Conservation (phyloP, 208 protist genomes). For the Acanthamoeba castellanii region DNA sequence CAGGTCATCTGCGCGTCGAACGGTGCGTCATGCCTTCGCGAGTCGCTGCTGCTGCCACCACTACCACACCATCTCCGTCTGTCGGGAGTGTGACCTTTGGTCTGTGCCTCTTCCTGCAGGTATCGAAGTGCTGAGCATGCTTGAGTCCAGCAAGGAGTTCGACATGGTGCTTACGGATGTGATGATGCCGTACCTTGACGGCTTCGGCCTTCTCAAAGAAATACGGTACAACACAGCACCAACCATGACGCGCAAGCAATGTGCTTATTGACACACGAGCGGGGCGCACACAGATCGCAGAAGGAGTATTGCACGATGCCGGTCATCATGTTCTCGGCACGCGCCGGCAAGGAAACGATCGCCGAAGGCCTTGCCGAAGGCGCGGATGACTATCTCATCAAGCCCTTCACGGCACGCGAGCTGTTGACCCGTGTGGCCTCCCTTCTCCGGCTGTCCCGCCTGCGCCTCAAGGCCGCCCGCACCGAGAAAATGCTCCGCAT, state of each 20-base stretch:
- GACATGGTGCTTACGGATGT: slow-evolving; percentile 77
- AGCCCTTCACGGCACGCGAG: slow-evolving; percentile 75
- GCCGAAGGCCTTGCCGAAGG: slow-evolving; percentile 65
- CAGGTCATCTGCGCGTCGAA: slow-evolving; percentile 31
- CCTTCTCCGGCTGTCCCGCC: background rate
- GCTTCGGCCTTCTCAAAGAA: slow-evolving; percentile 61
- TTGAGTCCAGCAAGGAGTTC: background rate
- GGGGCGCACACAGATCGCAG: background rate
- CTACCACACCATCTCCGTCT: background rate
- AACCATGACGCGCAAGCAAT: background rate
- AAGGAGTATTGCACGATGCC: slow-evolving; percentile 43
- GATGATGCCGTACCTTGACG: slow-evolving; percentile 78
- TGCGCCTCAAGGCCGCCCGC: background rate
- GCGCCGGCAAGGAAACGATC: slow-evolving; percentile 73
- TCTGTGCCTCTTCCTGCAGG: background rate
- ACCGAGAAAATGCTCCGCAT: background rate
- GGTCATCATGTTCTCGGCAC: slow-evolving; percentile 78
- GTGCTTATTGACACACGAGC: background rate
- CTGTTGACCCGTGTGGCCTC: slow-evolving; percentile 67
- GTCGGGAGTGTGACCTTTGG: background rate
- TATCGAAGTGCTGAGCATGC: slow-evolving; percentile 21
- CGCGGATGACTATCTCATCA: slow-evolving; percentile 80
- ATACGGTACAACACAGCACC: background rate
- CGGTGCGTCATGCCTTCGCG: background rate
- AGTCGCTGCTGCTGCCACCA: background rate